Base-by-base conservation (phyloP, 2,329 filamentous ascomycete genomes). In the Pseudogymnoascus sp. region DNA sequence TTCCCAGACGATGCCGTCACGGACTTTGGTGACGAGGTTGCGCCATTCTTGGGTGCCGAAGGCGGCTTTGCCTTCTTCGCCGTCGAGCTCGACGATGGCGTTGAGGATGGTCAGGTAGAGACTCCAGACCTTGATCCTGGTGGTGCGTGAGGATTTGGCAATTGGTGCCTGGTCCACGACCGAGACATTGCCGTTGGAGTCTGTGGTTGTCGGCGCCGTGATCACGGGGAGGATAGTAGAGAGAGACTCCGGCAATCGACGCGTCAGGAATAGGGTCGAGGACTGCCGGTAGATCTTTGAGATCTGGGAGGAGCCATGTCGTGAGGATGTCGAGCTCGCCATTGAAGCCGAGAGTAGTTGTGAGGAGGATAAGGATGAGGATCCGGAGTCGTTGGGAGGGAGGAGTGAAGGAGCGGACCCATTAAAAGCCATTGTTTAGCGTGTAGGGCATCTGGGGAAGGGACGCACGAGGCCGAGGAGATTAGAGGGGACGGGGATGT, bases 51-150 rank as follows among this genome's bases (percentile, higher is more conserved):
- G 86, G 61, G 86, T 87, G 3, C 95, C 95, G 77, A 97, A 96
- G 11, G 88, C 84, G 61, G 88, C 85, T 78, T 95, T 96, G 60
- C 93, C 95, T 75, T 97, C 93, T 68, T 96, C 91, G 1, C 90
- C 82, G 63, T 92, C 91, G 72, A 97, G 81, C 72, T 97, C 93
- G 37, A 96, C 81, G 67, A 97, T 89, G 40, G 91, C 89, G 77
- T 97, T 96, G 66, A 97, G 81, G 60, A 97, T 88, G 16, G 93
- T 96, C 68, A 97, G 83, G 74, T 97, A 99, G 71, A 99, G 82
- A 75, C 92, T 96, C 95, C 95, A 99, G 67, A 97, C 89, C 77
- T 97, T 99, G 75, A 96, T 89, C 68, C 93, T 83, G 63, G 91
- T 95, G 34, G 88, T 89, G 68, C 89, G 86, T 43, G 90, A 93